Base-by-base conservation (phyloP, 2,329 filamentous ascomycete genomes). In the Venturia nashicola region DNA sequence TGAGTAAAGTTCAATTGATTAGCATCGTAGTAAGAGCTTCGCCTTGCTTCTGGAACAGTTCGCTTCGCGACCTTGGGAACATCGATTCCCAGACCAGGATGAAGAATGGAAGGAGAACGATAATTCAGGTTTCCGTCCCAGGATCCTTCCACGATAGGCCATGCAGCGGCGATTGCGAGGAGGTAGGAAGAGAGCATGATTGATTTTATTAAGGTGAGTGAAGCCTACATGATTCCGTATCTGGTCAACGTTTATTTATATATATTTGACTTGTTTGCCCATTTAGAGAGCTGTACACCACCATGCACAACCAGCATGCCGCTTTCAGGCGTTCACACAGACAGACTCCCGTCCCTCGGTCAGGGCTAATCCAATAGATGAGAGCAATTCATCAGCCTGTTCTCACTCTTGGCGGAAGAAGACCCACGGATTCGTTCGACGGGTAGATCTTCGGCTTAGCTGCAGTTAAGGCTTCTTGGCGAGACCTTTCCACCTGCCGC, bases 1-100 rank as follows among this genome's bases (percentile, higher is more conserved):
- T 88, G 86, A 9, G 84, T 89, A 73, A 88, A 88, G 68, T 79
- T 82, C 64, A 87, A 75, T 68, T 78, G 27, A 14, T 36, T 23
- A 23, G 39, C 32, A 60, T 60, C 57, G 11, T 39, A 36, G 27
- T 32, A 55, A 7, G 57, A 60, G 39, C 32, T 23, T 42, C 23
- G 32, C n/a, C 39, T 42, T 60, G 32, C 57, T 60, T 60, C 57
- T 34, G 57, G 20, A 54, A 32, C 27, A 43, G 42, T 63, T 9
- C 63, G 32, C 63, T 62, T 62, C 16, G 40, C 42, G 20, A 65
- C 61, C 65, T 76, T 74, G 61, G 75, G 75, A 59, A 76, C 75
- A 59, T 82, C 83, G 68, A 83, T 83, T 20, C 84, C 83, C 0
- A 85, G 75, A 66, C 85, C 82, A 9, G 42, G 43, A 36, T 63